Conservation (phyloP, 129 eudicot genomes). For the Flaveria brownii region DNA sequence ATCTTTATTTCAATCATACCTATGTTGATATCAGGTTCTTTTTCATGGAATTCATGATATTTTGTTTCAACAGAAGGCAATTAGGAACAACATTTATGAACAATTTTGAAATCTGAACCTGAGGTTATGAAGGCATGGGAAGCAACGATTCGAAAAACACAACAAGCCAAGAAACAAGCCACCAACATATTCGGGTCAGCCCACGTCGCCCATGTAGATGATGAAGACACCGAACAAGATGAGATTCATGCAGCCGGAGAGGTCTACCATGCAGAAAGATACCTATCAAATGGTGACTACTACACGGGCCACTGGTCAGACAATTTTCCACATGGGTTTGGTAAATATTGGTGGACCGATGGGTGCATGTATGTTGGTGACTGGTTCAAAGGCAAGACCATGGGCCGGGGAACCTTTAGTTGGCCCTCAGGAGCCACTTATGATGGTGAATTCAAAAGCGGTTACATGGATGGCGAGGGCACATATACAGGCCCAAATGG, state of each 20-base stretch:
- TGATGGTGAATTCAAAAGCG: slow-evolving; percentile 87
- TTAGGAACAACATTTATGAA: slow-evolving; percentile 22
- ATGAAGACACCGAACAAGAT: slow-evolving; percentile 36
- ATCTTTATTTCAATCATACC: slow-evolving; percentile 22
- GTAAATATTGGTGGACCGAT: slow-evolving; percentile 94
- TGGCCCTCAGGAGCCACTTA: slow-evolving; percentile 95
- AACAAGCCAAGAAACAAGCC: slow-evolving; percentile 80
- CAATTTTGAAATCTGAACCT: slow-evolving; percentile 15
- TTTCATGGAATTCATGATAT: slow-evolving; percentile 32
- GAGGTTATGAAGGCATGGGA: slow-evolving; percentile 95
- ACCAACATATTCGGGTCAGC: slow-evolving; percentile 76
- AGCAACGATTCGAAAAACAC: slow-evolving; percentile 86
- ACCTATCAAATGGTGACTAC: slow-evolving; percentile 81
- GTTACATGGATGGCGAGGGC: slow-evolving; percentile 91
- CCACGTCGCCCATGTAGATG: slow-evolving; percentile 47
- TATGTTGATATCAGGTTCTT: slow-evolving; percentile 23
- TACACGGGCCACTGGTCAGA: slow-evolving; percentile 79
- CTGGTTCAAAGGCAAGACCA: slow-evolving; percentile 77
- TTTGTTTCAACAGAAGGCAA: slow-evolving; percentile 32
- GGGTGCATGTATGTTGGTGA: slow-evolving; percentile 96
- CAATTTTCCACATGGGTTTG: slow-evolving; percentile 80
- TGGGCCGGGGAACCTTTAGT: slow-evolving; percentile 77
- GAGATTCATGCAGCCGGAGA: slow-evolving; percentile 53
- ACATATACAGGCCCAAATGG: slow-evolving; percentile 73
- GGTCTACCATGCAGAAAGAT: slow-evolving; percentile 61